Evolutionary conservation across 805 yeast genomes (phyloP), one percentile per base, ranked within the genome.

Genomic region (Dipodascopsis tothii): DNA sequence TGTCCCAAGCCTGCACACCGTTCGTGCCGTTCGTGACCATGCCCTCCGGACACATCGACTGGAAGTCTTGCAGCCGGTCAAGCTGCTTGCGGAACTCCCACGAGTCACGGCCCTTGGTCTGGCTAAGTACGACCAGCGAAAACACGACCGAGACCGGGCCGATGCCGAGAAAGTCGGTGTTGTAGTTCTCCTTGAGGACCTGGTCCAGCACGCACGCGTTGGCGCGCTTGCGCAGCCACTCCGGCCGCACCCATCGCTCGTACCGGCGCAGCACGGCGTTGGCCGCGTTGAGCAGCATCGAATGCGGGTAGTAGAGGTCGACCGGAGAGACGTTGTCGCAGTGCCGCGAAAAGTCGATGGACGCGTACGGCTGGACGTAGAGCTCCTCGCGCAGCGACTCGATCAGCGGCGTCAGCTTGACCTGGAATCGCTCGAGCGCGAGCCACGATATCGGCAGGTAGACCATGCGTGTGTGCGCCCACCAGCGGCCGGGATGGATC

Each of bases 1-100:
- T 80, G 63, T 92, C 99, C 98, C 99, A 92, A 1, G 82, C 88
- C 64, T 92, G 99, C 0, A 84, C 85, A 20, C 99, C 99, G 62
- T 92, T 92, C 0, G 99, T 92, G 2, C 99, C 99, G 84, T 83
- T 85, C 44, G 85, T 82, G 2, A 90, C 76, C 78, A 92, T 73
- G 3, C 99, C 99, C 59, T 82, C 83, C 0, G 87, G 83, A 0
- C 96, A 94, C 66, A 82, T 81, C 63, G 84, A 87, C 40, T 86
- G 56, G 30, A 78, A 79, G 56, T 92, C 96, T 32, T 78, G 73
- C 68, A 84, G 77, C 46, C 92, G 69, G 16, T 66, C 70, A 36
- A 73, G 60, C 23, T 80, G 71, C 19, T 69, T 66, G 41, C 70
- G 56, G 63, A 84, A 88, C 7, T 72, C 72, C 1, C 65, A 64